Evolutionary conservation across 2,329 filamentous ascomycete species (phyloP).

Genomic region (Aureobasidium pullulans): DNA sequence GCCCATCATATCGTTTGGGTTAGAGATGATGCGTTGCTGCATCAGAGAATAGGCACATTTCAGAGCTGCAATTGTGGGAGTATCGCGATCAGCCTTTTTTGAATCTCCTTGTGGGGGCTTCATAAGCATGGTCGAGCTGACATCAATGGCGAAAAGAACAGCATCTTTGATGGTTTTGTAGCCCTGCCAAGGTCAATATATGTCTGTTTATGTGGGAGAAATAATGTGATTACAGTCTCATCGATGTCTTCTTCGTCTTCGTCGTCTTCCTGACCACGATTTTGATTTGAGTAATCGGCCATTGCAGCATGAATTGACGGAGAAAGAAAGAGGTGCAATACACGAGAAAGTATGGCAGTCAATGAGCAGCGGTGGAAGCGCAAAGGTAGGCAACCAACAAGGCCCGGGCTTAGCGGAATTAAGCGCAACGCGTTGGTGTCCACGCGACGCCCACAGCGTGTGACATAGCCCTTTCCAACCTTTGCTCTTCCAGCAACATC

Average conservation of each 20-base stretch:
- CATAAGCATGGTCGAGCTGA: constrained; percentile 79
- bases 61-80: constrained; percentile 71
- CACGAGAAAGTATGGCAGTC: not conserved
- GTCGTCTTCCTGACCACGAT: constrained; percentile 43
- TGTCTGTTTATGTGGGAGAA: not conserved
- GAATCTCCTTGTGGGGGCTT: constrained; percentile 55
- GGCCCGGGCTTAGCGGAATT: not conserved
- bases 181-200: constrained; percentile 45
- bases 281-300: constrained; percentile 20
- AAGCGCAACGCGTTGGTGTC: not conserved
- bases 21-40: constrained; percentile 97
- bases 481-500: not conserved
- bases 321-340: not conserved
- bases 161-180: constrained; percentile 95
- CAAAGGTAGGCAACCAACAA: not conserved
- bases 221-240: constrained; percentile 46
- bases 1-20: constrained; percentile 95
- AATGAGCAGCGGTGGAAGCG: not conserved
- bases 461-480: not conserved
- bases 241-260: constrained; percentile 64
- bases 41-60: constrained; percentile 94
- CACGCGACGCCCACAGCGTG: not conserved
- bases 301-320: not conserved
- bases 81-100: constrained; percentile 73
- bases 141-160: constrained; percentile 90